Evolutionary conservation across 495 filamentous ascomycete genomes (phyloP), one percentile per base, ranked within the genome.

Genomic region (Talaromyces thailandensis): DNA sequence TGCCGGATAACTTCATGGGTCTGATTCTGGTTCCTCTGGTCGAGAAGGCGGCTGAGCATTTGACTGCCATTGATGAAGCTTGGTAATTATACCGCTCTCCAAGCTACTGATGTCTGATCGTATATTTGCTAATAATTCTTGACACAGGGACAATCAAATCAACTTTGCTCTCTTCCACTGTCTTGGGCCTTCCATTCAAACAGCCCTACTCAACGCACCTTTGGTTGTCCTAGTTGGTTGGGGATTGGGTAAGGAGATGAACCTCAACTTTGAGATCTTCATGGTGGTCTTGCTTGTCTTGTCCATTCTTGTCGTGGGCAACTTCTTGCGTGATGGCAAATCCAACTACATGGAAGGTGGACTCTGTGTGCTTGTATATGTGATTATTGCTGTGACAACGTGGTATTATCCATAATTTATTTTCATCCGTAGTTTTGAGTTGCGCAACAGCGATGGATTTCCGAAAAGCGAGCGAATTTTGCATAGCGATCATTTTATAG

Each of bases 141-240:
- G 51, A n/a, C 14, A 4, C 62, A 74, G 71, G 76, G 76, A 80
- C 29, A 80, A 80, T 50, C 77, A 80, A 64, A 80, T 79, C 63
- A 96, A 96, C 76, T 94, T 95, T 71, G 93, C 93, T 0, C 83
- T 98, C 7, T 87, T 90, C 52, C 91, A 96, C 74, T 89, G 94
- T 59, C 85, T 98, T 45, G 92, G 90, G 18, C 86, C 91, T 12
- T 91, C 88, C 4, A 88, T 96, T 55, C 93, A 96, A 70, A 98
- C 93, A 0, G 91, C 92, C 11, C 81, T 96, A 40, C 81, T 98
- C 66, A 96, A 96, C 68, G 89, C 88, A 0, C 92, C 93, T 8
- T 80, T 96, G 8, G 87, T 91, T 24, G 83, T 96, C 43, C 78
- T 96, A 32, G 86, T 94, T 31, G 91, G 89, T 43, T 98, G 93